Evolutionary conservation across 75 land plant genomes (phyloP), one percentile per base, ranked within the genome.

Genomic region (Sequoia sempervirens): DNA sequence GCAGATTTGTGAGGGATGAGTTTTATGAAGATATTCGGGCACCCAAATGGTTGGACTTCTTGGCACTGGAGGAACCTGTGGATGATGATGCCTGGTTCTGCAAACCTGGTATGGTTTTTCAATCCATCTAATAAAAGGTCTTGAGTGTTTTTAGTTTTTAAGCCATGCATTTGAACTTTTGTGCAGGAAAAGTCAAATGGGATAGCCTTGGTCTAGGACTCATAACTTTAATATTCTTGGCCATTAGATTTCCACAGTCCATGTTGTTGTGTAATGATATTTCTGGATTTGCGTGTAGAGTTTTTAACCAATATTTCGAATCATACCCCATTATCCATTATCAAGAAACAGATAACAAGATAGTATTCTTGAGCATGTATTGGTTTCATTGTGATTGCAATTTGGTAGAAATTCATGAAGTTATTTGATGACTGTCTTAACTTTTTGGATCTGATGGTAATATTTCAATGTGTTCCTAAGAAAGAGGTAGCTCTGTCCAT

Each of bases 1-100:
- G 85, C 7, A 84, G 82, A n/a, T 95, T 87, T 79, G 94, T 88
- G 34, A 81, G 84, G 66, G 98, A 96, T 86, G 92, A 91, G 0
- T 80, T 91, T 15, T 93, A 90, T 83, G 98, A 96, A 90, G 85
- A 87, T 87, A 92, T 96, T 83, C 90, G 90, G 54, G 98, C 98
- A 4, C 98, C 98, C 46, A 89, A 91, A 82, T 96, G 91, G 89
- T 79, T 93, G 80, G 98, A 96, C 83, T 90, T 96, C 86, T 83
- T 85, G 18, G 85, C 89, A n/a, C 91, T 90, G 11, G 89, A 89
- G 70, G 80, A 83, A 34, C 43, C 88, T 17, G 83, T 83, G 41
- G 90, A 85, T 58, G 94, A 93, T 64, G 89, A 89, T 70, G 87
- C 88, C 32, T 93, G 92, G 91, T 93, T 93, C 83, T 91, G 94